A percentile compares a stretch with the other conserved stretches of the same genome.
Conservation (phyloP, 1,139 yeast genomes). For the Ashbya aceris region DNA sequence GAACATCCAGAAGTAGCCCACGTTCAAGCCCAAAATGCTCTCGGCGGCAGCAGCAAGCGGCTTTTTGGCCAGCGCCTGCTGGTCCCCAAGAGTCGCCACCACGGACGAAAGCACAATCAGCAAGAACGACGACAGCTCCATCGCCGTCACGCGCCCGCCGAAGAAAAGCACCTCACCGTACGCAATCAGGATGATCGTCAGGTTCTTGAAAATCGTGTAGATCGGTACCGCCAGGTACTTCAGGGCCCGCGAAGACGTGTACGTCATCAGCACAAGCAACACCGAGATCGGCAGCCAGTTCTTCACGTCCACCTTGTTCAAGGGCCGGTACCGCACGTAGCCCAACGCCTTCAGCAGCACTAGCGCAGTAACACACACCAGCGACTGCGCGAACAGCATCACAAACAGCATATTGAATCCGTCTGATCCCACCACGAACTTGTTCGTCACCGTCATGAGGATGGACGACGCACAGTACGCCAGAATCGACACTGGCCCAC, state of each 20-base stretch:
- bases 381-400: constrained; percentile 69
- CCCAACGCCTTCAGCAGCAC: constrained; percentile 62
- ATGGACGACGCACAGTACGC: constrained; percentile 89
- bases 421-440: constrained; percentile 78
- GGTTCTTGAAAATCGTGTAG: constrained; percentile 93
- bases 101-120: constrained; percentile 91
- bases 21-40: constrained; percentile 40
- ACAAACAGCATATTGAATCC: constrained; percentile 86
- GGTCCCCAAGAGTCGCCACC: constrained; percentile 90
- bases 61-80: constrained; percentile 28
- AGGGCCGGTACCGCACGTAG: constrained; percentile 76
- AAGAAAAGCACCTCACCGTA: constrained; percentile 98
- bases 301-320: constrained; percentile 80
- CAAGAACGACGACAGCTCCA: constrained; percentile 81
- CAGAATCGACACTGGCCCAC: constrained; percentile 77
- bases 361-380: constrained; percentile 72
- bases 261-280: constrained; percentile 84
- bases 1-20: constrained; percentile 96
- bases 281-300: constrained; percentile 93
- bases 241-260: constrained; percentile 91
- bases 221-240: constrained; percentile 89
- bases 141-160: constrained; percentile 82
- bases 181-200: constrained; percentile 92
- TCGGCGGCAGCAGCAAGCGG: constrained; percentile 29
- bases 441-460: constrained; percentile 96